A percentile compares a stretch with the other conserved stretches of the same genome.
These are phyloP conservation scores for Xylaria multiplex DNA, from an alignment of 2,329 filamentous ascomycete species.

Conservation along the genomic window DNA sequence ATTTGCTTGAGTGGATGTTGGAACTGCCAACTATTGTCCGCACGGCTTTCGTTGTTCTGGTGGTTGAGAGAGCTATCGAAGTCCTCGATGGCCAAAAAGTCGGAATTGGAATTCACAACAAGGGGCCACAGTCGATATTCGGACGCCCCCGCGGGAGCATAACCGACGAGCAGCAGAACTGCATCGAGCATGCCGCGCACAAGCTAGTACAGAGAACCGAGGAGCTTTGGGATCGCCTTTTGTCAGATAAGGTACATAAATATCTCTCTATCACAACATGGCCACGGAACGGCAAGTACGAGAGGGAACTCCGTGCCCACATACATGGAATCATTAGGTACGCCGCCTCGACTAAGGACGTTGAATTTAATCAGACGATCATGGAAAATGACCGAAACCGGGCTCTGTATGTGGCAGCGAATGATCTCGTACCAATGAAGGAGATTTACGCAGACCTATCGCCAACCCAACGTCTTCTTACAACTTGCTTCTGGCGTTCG, in stretches of 20 bases:
- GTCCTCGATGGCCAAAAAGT: not conserved
- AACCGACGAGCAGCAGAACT: constrained; percentile 49
- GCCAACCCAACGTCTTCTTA: constrained; percentile 42
- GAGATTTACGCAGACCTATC: constrained; percentile 25
- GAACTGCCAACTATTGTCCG: constrained; percentile 56
- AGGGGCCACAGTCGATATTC: constrained; percentile 16
- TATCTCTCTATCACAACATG: constrained; percentile 38
- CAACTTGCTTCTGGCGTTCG: constrained; percentile 23
- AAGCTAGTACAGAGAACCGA: constrained; percentile 40
- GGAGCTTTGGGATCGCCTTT: constrained; percentile 30
- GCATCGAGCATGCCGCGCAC: constrained; percentile 42
- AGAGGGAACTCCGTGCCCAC: not conserved
- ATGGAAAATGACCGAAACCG: constrained; percentile 34
- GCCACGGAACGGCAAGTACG: not conserved
- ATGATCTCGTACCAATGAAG: constrained; percentile 13
- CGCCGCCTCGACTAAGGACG: not conserved
- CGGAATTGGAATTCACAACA: not conserved
- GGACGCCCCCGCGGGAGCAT: constrained; percentile 56
- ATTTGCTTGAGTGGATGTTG: constrained; percentile 50
- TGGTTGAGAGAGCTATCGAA: constrained; percentile 63
- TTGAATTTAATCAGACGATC: not conserved
- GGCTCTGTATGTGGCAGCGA: constrained; percentile 35
- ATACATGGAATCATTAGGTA: not conserved
- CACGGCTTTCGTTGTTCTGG: constrained; percentile 67
- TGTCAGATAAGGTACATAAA: constrained; percentile 46